phyloP scores from a whole-genome alignment of 2,329 filamentous ascomycete species.

The Emergomyces orientalis region DNA sequence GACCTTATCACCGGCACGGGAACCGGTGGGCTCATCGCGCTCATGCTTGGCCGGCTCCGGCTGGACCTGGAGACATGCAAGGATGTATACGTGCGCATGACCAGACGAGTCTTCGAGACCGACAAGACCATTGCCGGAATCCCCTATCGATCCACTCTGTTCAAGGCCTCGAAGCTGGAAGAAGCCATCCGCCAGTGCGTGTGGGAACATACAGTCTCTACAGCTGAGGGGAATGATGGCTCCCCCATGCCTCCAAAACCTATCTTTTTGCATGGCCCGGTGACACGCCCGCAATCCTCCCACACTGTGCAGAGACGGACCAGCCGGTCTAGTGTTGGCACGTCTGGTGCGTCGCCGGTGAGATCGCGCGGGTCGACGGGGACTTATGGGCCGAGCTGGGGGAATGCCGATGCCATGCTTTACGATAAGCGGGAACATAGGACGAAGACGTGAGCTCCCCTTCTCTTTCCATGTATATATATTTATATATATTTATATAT shows the following conservation, averaged over 20 bases:
- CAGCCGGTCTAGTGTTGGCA: slow-evolving; percentile 75
- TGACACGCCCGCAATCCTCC: slow-evolving; percentile 6
- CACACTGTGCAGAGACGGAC: slow-evolving; percentile 49
- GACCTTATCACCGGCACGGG: slow-evolving; percentile 93
- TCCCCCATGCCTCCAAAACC: slow-evolving; percentile 9
- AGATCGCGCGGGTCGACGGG: slow-evolving; percentile 45
- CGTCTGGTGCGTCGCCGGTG: slow-evolving; percentile 58
- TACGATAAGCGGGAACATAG: slow-evolving; percentile 80
- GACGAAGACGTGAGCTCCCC: slow-evolving; percentile 71
- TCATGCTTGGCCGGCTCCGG: slow-evolving; percentile 86
- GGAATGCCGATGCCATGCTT: slow-evolving; percentile 75
- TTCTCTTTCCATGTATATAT: slow-evolving; percentile 5
- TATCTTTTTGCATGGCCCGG: neutral
- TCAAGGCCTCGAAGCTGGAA: slow-evolving; percentile 93
- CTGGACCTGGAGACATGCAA: slow-evolving; percentile 96
- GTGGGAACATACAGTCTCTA: slow-evolving; percentile 68
- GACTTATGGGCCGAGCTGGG: slow-evolving; percentile 46
- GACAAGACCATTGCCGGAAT: slow-evolving; percentile 97
- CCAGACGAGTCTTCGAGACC: slow-evolving; percentile 88
- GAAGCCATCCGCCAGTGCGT: slow-evolving; percentile 88
- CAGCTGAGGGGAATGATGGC: slow-evolving; percentile 74
- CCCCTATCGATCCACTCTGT: slow-evolving; percentile 84
- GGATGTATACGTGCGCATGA: slow-evolving; percentile 92
- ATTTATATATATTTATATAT: slow-evolving; percentile 5
- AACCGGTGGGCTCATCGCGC: slow-evolving; percentile 90